Percentiles rank a stretch among this genome's conserved stretches.
These are phyloP conservation scores for Phytophthora ramorum DNA, from an alignment of 352 stramenopile genomes.

Conservation along the genomic window DNA sequence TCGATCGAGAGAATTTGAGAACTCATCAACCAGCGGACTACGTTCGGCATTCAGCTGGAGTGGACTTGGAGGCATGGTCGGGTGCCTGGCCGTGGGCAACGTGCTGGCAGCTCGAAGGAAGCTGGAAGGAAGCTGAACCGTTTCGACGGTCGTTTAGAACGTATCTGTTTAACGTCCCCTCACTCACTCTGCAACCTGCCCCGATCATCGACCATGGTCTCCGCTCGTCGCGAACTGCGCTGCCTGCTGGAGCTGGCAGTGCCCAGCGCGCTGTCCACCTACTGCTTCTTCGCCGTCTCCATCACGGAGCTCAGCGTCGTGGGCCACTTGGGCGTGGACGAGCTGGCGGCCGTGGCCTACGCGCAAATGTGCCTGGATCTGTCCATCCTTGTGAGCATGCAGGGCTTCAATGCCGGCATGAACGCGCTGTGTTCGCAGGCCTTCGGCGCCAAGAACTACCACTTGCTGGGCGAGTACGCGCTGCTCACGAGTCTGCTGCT, in stretches of 20 bases:
- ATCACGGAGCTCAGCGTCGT: slow-evolving; percentile 86
- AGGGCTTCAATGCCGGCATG: slow-evolving; percentile 82
- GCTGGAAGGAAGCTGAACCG: background rate
- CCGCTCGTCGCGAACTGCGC: slow-evolving; percentile 40
- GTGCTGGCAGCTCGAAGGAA: too few relatives aligned
- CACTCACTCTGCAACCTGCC: slow-evolving; percentile 2
- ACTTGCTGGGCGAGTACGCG: slow-evolving; percentile 71
- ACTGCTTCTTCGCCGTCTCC: slow-evolving; percentile 84
- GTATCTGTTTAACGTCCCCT: slow-evolving; percentile 18
- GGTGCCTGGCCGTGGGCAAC: too few relatives aligned
- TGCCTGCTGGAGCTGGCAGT: slow-evolving; percentile 64
- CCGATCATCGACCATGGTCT: slow-evolving; percentile 33
- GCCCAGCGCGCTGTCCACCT: slow-evolving; percentile 65
- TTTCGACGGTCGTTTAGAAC: slow-evolving; percentile 8
- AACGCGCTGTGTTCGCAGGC: slow-evolving; percentile 87
- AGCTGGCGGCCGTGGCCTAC: slow-evolving; percentile 82
- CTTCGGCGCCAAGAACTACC: slow-evolving; percentile 85
- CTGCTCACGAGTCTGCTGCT: slow-evolving; percentile 67
- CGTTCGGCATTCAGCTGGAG: too few relatives aligned
- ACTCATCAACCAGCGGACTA: too few relatives aligned
- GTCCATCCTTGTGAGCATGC: slow-evolving; percentile 80
- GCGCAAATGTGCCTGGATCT: slow-evolving; percentile 84
- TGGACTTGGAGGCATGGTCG: too few relatives aligned
- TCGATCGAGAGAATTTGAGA: too few relatives aligned
- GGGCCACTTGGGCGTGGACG: slow-evolving; percentile 78